phyloP scores from a whole-genome alignment of 257 asterid species.

The Scutellaria barbata region DNA sequence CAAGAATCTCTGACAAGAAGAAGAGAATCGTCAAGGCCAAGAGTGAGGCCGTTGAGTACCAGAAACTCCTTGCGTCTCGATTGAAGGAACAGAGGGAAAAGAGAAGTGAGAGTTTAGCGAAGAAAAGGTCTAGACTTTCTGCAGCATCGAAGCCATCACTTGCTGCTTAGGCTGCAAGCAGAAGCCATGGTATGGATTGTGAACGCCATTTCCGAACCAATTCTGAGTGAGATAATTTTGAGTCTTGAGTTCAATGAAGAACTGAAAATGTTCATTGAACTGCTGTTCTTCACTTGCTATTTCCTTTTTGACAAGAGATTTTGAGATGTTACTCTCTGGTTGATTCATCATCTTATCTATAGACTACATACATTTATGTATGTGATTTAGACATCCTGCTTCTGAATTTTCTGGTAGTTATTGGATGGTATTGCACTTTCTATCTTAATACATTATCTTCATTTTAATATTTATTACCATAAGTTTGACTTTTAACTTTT shows the following conservation, averaged over 20 bases:
- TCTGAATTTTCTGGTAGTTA: no score
- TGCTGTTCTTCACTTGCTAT: not conserved
- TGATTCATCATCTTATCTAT: not conserved
- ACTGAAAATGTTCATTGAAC: not conserved
- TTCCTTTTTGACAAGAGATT: conserved; percentile 1
- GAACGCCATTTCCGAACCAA: not conserved
- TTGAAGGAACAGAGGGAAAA: conserved; percentile 81
- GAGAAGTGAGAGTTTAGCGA: conserved; percentile 80
- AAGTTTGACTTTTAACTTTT: no score
- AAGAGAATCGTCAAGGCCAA: conserved; percentile 77
- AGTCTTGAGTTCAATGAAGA: conserved; percentile 7
- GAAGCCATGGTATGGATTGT: not conserved
- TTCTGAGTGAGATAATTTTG: conserved; percentile 42
- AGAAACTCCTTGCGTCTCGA: conserved; percentile 70
- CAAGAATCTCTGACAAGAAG: conserved; percentile 76
- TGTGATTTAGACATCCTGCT: not conserved
- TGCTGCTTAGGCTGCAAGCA: conserved; percentile 36
- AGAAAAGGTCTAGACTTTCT: conserved; percentile 74
- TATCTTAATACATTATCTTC: no score
- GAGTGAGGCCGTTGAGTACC: conserved; percentile 77
- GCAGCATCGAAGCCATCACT: conserved; percentile 52
- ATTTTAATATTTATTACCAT: no score
- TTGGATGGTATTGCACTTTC: no score
- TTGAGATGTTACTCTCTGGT: conserved; percentile 12
- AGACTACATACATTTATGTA: not conserved